Evolutionary conservation across 129 eudicot genomes (phyloP), one percentile per base, ranked within the genome.

Genomic region (Arctium lappa): DNA sequence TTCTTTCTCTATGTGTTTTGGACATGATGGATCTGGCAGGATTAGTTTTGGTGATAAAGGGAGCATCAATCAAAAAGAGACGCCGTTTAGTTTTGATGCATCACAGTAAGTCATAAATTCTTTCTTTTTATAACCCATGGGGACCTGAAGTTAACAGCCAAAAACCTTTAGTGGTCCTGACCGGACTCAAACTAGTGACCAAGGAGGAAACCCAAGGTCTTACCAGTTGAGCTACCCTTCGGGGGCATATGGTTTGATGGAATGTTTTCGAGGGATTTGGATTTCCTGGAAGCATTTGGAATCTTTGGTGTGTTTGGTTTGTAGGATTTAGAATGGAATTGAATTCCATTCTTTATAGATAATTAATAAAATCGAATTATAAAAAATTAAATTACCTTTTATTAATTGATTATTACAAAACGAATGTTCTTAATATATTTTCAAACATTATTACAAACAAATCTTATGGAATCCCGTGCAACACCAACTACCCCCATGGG

Each of bases 1-100:
- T 80, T 91, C 98, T 81, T 94, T 94, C 82, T 94, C 98, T 76
- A 92, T 94, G 98, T 94, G 98, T 83, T 94, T 94, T 85, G 95
- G 97, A 7, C 86, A 32, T 44, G 95, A 92, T 80, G 98, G 97
- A 72, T 87, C 87, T 0, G 98, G 98, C 39, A 89, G 95, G 82
- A 90, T 94, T 22, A 90, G 88, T 74, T 92, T 94, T 75, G 98
- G 98, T 46, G 97, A 94, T 84, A 94, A 90, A 88, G 97, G 98
- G 33, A 88, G 89, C 85, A 75, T 82, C 81, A 88, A 92, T 65
- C 98, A 94, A 83, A 86, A 89, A 80, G 95, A 90, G 82, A 92
- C 98, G 18, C 92, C 97, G 4, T 92, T 92, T 81, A 82, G 37
- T 78, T 75, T 91, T 79, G 88, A 91, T 62, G 79, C 91, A 65